Base-by-base conservation (phyloP, 2,329 filamentous ascomycete genomes). In the Plectosphaerella sp. region DNA sequence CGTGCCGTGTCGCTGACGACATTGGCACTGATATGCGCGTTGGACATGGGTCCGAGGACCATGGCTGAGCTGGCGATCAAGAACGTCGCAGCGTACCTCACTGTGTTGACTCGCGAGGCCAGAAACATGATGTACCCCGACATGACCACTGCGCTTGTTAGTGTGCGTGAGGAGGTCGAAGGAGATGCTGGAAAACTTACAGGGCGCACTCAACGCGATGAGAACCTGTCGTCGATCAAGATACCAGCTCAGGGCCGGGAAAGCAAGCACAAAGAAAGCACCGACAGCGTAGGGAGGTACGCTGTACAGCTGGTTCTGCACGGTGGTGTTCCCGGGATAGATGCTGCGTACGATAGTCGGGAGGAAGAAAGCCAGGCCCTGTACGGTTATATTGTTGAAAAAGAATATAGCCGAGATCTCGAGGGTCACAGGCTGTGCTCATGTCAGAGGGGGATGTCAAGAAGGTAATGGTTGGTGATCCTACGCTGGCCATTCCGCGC, bases 261-360 rank as follows among this genome's bases (percentile, higher is more conserved):
- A 70, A 0, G 83, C 62, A 1, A 89, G 52, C 0, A 81, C 84
- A 66, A 88, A 87, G 64, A 88, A 82, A 0, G 77, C 85, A 0
- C 86, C 87, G 0, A 89, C 80, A 0, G 85, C 67, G 60, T 89
- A 90, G 0, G 86, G 86, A 0, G 87, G 87, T 0, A 89, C 87
- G 0, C 86, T 89, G 56, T 80, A 80, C 1, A 89, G 78, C 65
- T 90, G 87, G 62, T 88, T 82, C 1, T 76, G 77, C 14, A 89
- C 72, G 2, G 82, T 76, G 10, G 70, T 73, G 52, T 72, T 70
- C 2, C 76, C 61, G 0, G 83, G 82, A 60, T 89, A 89, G 58
- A 90, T 88, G 5, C 79, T 86, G 46, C 67, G 69, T 53, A 89
- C 83, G 52, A 89, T 88, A 0, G 86, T 88, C 0, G 86, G 86